Evolutionary conservation across 2,329 filamentous ascomycete genomes (phyloP).

Genomic region (Nannizzia gypsea): DNA sequence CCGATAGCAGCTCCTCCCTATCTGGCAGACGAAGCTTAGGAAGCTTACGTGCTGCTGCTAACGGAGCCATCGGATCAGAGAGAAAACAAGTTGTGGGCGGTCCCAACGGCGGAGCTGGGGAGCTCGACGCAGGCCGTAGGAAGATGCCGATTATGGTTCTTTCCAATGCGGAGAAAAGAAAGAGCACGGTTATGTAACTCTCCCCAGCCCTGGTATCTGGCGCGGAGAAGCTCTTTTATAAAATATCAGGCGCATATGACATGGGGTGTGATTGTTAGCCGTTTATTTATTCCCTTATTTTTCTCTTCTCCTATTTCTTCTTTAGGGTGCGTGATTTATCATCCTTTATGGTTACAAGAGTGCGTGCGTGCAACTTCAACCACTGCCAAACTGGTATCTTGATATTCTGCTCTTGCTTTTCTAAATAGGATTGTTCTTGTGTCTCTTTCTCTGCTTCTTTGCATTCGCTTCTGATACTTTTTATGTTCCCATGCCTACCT

Average conservation of each 20-base stretch:
- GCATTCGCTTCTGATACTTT: background rate
- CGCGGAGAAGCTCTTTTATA: background rate
- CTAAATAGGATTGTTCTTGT: background rate
- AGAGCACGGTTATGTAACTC: conserved; percentile 40
- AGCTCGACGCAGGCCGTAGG: conserved; percentile 40
- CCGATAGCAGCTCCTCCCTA: conserved; percentile 42
- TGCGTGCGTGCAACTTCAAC: background rate
- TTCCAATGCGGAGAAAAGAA: conserved; percentile 82
- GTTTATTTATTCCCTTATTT: conserved; percentile 1
- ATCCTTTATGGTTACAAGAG: background rate
- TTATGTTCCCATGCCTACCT: background rate
- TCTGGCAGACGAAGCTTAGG: conserved; percentile 62
- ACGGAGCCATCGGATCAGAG: conserved; percentile 78
- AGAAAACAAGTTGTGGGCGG: conserved; percentile 53
- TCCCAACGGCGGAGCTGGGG: conserved; percentile 37
- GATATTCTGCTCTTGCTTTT: background rate
- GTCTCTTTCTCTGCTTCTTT: background rate
- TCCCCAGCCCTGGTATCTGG: background rate
- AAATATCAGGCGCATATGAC: background rate
- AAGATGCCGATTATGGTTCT: conserved; percentile 79
- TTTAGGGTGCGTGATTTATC: background rate
- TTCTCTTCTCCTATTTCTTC: background rate
- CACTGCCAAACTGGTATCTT: background rate
- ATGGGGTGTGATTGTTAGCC: conserved; percentile 1
- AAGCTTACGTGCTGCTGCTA: conserved; percentile 65